A percentile compares a stretch with the other conserved stretches of the same genome.
phyloP scores from a whole-genome alignment of 768 basidiomycete species.

The Lactarius tabidus region DNA sequence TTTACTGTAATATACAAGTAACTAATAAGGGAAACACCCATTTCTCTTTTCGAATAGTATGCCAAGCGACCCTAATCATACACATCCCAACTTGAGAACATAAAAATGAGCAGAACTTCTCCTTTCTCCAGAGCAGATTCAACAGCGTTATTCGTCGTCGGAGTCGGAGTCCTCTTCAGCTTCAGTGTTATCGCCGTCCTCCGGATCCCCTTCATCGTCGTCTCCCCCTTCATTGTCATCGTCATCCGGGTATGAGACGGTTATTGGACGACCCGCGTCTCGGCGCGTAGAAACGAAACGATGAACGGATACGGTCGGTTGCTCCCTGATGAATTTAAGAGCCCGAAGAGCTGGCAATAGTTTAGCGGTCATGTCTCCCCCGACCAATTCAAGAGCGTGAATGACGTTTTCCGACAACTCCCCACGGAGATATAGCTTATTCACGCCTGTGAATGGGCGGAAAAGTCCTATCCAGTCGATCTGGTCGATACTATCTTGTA shows the following conservation, averaged over 20 bases:
- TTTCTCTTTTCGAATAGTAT: not conserved
- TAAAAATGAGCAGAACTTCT: not conserved
- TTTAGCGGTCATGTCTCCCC: not conserved
- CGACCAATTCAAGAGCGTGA: not conserved
- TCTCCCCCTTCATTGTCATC: not conserved
- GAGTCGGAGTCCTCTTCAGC: not conserved
- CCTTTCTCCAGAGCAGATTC: not conserved
- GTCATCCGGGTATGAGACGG: not conserved
- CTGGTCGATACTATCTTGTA: not conserved
- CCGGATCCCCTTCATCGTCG: not conserved
- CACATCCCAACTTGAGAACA: not conserved
- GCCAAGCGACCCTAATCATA: not conserved
- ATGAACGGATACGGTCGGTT: not conserved
- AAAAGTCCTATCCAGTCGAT: not conserved
- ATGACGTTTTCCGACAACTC: not conserved
- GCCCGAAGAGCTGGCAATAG: not conserved
- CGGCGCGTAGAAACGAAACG: not conserved
- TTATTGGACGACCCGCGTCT: not conserved
- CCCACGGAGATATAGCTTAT: not conserved
- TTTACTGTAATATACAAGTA: no score
- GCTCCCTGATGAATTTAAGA: not conserved
- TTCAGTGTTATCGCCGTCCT: not conserved
- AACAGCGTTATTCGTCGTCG: not conserved
- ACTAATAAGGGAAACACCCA: no score
- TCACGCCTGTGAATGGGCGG: not conserved